Evolutionary conservation across 169 alveolate species (phyloP), one percentile per base, ranked within the genome.

Genomic region (Prorocentrum cordatum): DNA sequence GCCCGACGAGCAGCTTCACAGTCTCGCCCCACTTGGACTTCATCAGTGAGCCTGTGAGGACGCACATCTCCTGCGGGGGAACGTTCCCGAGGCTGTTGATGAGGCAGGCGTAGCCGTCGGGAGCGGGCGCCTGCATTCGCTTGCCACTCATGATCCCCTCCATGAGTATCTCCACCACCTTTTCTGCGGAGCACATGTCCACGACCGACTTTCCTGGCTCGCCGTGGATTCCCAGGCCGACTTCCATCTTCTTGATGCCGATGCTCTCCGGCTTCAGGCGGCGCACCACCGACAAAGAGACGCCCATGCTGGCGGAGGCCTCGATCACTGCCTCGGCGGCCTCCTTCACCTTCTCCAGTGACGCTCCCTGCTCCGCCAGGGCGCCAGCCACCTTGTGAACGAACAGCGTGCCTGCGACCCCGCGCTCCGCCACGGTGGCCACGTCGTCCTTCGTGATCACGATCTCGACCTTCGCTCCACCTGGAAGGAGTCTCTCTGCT

Each of bases 401-500:
- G 29, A 80, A 80, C 36, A 80, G 77, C 24, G 89, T 80, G 9
- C 89, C 89, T 1, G 77, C 70, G 27, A 80, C 47, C 10, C 89
- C 89, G 18, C 89, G 36, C 89, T 80, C 89, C 14, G 89, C 89
- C 1, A 67, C 16, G 18, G 89, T 80, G 1, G 89, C 89, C 32
- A 80, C 89, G 35, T 80, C 89, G 16, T 27, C 89, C 89, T 61
- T 80, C 67, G 70, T 68, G 67, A 80, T 80, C 54, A 80, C 89
- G 10, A 67, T 80, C 89, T 80, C 89, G 66, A 80, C 89, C 6
- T 80, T 35, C 47, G 61, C 31, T 45, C 89, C 89, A 38, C 86
- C 85, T 73, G 39, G 83, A 32, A n/a, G 10, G 27, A 7, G 54
- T 20, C n/a, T 10, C 24, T 45, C 38, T 3, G 64, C 88, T 26